Base-by-base conservation (phyloP, 352 stramenopile genomes). In the Phytophthora macrochlamydospora region DNA sequence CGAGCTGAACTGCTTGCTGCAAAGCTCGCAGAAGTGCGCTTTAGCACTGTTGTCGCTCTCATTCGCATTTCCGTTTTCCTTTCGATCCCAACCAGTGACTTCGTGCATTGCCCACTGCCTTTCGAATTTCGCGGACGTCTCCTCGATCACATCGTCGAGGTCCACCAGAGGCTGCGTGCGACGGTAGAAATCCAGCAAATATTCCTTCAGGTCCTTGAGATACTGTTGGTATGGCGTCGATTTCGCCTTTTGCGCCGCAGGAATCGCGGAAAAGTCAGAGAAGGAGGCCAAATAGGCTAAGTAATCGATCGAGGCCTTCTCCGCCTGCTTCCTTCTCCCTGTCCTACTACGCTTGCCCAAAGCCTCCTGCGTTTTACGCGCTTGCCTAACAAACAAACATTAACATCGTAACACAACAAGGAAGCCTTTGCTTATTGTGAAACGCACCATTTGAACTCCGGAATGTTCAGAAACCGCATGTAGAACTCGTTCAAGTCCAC, bases 401-500 rank as follows among this genome's bases (percentile, higher is more conserved):
- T 24, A 24, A 24, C 18, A 24, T 24, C 18, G 18, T 24, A 24
- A 24, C 18, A 24, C 18, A 24, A 24, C 18, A 24, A 24, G 18
- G 18, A 24, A 24, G 18, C 18, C 18, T 24, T 24, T 24, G 18
- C 18, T 24, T 24, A 24, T 24, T 24, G 18, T 24, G 18, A 24
- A 24, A 62, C 50, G 44, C 28, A 78, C 70, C 56, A 75, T 60
- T 89, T 79, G n/a, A 92, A 81, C 51, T 78, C 76, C 28, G 78
- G 73, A 13, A 90, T 75, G 62, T 97, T 95, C 51, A 95, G 54
- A 51, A 88, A 97, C 14, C 81, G 75, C 56, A 72, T 59, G 74
- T 95, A 93, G 57, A 94, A 89, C 67, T 89, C 78, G 60, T 96
- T 87, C 35, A 97, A 56, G 64, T 97, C 91, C n/a, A 97, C 80